Conservation (phyloP, 345 rosid species). For the Isatis tinctoria region DNA sequence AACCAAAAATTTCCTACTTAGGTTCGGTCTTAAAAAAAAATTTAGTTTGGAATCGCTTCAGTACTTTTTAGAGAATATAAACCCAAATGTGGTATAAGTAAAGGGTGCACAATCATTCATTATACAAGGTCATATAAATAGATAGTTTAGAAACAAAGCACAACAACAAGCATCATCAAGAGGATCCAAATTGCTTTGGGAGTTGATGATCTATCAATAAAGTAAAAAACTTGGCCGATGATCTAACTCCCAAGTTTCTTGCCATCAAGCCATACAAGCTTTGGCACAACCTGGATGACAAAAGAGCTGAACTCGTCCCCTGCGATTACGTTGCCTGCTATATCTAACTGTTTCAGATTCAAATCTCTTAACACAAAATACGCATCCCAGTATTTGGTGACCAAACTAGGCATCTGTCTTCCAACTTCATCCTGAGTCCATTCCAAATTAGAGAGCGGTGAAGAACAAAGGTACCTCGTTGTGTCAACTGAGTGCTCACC, state of each 20-base stretch:
- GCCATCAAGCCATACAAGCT: conserved; percentile 65
- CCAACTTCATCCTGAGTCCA: conserved; percentile 39
- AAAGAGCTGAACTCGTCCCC: conserved; percentile 53
- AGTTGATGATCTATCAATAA: conserved; percentile 3
- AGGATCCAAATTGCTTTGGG: not conserved
- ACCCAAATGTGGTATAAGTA: no score
- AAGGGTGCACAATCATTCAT: not conserved
- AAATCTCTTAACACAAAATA: conserved; percentile 48
- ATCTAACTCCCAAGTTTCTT: conserved; percentile 26
- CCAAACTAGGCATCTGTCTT: conserved; percentile 5
- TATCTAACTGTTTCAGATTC: conserved; percentile 62
- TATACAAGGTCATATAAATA: not conserved
- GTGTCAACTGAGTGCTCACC: conserved; percentile 84
- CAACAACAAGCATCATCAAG: conserved; percentile 5
- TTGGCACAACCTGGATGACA: conserved; percentile 55
- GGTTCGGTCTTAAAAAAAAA: not conserved
- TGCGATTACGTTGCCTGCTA: conserved; percentile 56
- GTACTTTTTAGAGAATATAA: not conserved
- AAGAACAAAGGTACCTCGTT: conserved; percentile 58
- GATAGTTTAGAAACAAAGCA: not conserved
- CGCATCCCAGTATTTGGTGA: conserved; percentile 64
- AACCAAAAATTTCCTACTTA: not conserved
- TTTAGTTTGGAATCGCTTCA: not conserved
- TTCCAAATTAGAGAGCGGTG: conserved; percentile 69
- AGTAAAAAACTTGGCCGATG: not conserved